phyloP scores from a whole-genome alignment of 306 rosid species.

The Alnus glutinosa region DNA sequence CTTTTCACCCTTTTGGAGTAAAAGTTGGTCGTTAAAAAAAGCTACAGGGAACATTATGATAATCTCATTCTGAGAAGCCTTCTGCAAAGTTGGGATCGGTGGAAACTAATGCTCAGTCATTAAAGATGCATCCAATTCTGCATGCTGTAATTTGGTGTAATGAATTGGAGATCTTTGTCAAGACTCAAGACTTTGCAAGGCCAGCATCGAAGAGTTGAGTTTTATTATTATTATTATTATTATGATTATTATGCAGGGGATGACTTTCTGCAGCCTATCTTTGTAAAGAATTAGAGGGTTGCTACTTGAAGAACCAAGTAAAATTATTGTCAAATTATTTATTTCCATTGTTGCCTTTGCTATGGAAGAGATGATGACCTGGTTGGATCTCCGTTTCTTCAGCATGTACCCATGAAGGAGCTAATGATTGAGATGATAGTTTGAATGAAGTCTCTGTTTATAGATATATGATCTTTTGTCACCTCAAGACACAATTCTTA shows the following conservation, averaged over 20 bases:
- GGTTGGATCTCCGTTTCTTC: not conserved
- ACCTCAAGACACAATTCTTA: no score
- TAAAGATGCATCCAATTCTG: not conserved
- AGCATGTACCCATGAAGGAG: not conserved
- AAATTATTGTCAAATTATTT: not conserved
- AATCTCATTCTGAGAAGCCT: not conserved
- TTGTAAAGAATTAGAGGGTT: not conserved
- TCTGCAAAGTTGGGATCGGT: slow-evolving; percentile 4
- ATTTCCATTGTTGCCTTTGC: not conserved
- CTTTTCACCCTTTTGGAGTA: not conserved
- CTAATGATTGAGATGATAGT: not conserved
- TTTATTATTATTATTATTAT: no score
- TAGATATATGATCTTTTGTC: not conserved
- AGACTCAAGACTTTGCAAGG: slow-evolving; percentile 3
- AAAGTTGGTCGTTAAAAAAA: not conserved
- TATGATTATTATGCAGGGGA: not conserved
- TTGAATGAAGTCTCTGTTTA: not conserved
- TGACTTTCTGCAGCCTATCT: not conserved
- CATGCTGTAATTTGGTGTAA: slow-evolving; percentile 3
- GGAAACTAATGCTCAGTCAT: not conserved
- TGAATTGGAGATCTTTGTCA: not conserved
- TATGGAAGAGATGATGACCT: not conserved
- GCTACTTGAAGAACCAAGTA: slow-evolving; percentile 1
- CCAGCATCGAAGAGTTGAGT: not conserved
- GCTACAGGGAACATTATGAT: not conserved